Percentiles rank a stretch among this genome's conserved stretches.
Evolutionary conservation across 768 basidiomycete species (phyloP).

Genomic region (Rossbeevera mucosa): DNA sequence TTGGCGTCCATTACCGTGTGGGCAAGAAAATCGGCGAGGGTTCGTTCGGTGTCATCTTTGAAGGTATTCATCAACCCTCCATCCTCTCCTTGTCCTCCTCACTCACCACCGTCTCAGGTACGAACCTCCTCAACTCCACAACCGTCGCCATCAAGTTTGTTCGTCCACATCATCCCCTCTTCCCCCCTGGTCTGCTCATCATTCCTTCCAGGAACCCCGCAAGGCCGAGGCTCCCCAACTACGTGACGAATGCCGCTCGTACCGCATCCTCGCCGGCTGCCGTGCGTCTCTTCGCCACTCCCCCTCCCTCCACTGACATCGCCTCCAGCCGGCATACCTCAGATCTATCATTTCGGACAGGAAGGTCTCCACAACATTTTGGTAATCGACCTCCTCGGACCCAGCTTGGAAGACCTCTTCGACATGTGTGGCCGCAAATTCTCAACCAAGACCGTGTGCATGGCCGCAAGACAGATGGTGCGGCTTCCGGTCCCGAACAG

Average conservation of each 20-base stretch:
- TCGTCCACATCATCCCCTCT: constrained; percentile 34
- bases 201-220: constrained; percentile 63
- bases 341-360: constrained; percentile 99
- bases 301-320: constrained; percentile 10
- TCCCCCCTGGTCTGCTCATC: constrained; percentile 5
- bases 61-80: constrained; percentile 45
- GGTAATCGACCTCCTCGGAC: constrained; percentile 96
- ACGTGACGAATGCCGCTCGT: constrained; percentile 97
- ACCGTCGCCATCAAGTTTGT: constrained; percentile 99
- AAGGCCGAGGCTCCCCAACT: constrained; percentile 97
- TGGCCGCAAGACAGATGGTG: constrained; percentile 98
- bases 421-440: constrained; percentile 99
- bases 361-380: constrained; percentile 98
- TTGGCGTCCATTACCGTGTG: constrained; percentile 95
- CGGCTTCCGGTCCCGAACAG: constrained; percentile 16
- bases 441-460: constrained; percentile 95
- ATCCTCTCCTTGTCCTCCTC: background rate
- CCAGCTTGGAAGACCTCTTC: constrained; percentile 95
- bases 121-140: constrained; percentile 96
- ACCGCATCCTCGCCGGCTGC: constrained; percentile 85
- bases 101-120: constrained; percentile 51
- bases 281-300: constrained; percentile 49
- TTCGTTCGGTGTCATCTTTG: constrained; percentile 94
- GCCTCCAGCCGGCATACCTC: constrained; percentile 84
- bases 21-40: constrained; percentile 99